phyloP scores from a whole-genome alignment of 768 basidiomycete genomes.

The Auricularia sp. region DNA sequence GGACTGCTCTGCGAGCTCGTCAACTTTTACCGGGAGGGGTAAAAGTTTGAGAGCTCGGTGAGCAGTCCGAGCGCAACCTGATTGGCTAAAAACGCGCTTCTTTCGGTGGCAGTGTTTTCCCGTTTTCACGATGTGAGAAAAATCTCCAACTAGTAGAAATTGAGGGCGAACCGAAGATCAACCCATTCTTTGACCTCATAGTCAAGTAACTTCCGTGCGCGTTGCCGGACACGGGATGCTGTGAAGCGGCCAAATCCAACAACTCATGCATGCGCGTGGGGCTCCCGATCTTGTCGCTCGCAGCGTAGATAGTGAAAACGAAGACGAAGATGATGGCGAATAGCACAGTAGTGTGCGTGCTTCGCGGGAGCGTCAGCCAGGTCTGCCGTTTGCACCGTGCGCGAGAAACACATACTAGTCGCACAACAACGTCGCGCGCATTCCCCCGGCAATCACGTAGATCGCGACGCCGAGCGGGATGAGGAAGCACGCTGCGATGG shows the following conservation, averaged over 20 bases:
- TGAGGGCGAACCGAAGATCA: slow-evolving; percentile 50
- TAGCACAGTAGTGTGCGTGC: slow-evolving; percentile 79
- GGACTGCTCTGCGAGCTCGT: no score
- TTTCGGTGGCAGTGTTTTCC: no score
- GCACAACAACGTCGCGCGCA: slow-evolving; percentile 76
- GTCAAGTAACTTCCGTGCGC: slow-evolving; percentile 70
- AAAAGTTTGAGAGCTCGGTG: no score
- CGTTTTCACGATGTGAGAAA: no score
- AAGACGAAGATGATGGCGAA: slow-evolving; percentile 75
- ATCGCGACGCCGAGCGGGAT: slow-evolving; percentile 81
- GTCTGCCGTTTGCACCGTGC: no score
- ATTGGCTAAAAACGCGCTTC: no score
- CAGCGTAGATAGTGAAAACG: slow-evolving; percentile 73
- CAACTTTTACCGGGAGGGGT: no score
- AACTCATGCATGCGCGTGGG: slow-evolving; percentile 70
- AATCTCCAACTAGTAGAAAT: not conserved
- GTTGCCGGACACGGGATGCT: slow-evolving; percentile 65
- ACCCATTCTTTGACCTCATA: slow-evolving; percentile 65
- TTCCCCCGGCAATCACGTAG: slow-evolving; percentile 80
- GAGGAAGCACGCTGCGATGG: slow-evolving; percentile 83
- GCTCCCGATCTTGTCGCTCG: slow-evolving; percentile 70
- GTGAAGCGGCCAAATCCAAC: slow-evolving; percentile 40
- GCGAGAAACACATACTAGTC: slow-evolving; percentile 56
- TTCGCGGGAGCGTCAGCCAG: slow-evolving; percentile 16
- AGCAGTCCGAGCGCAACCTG: no score